These are phyloP conservation scores for Malus hybrid DNA, from an alignment of 331 rosid species.

Conservation along the genomic window DNA sequence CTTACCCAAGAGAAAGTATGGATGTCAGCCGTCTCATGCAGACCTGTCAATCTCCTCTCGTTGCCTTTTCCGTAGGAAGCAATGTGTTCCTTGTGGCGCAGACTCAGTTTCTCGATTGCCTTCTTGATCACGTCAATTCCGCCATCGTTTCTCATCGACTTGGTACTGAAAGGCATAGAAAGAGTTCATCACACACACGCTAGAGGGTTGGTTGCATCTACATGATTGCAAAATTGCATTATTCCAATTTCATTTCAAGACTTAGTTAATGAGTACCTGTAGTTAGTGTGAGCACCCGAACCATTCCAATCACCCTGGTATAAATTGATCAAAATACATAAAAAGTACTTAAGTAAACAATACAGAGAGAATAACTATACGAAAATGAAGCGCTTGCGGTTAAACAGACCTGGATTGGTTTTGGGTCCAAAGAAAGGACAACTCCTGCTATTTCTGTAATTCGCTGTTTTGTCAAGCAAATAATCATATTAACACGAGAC, in stretches of 20 bases:
- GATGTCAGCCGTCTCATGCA: constrained; percentile 51
- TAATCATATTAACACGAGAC: not conserved
- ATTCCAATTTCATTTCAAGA: not conserved
- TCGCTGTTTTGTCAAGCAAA: constrained; percentile 21
- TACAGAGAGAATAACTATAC: not conserved
- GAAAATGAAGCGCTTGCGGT: not conserved
- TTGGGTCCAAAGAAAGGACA: constrained; percentile 43
- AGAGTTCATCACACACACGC: not conserved
- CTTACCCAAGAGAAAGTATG: constrained; percentile 43
- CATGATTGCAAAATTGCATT: not conserved
- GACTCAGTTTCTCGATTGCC: constrained; percentile 35
- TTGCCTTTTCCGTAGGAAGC: constrained; percentile 49
- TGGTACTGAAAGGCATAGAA: constrained; percentile 23
- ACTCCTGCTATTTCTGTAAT: constrained; percentile 48
- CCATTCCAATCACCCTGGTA: constrained; percentile 58
- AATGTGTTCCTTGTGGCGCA: constrained; percentile 44
- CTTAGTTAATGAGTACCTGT: constrained; percentile 16
- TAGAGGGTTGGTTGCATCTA: not conserved
- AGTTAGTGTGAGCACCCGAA: constrained; percentile 54
- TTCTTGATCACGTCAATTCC: constrained; percentile 43
- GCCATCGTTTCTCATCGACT: constrained; percentile 41
- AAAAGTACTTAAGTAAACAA: too few relatives aligned
- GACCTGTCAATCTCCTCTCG: constrained; percentile 55
- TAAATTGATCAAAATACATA: not conserved
- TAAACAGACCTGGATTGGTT: constrained; percentile 37